These are phyloP conservation scores for Penicillium sclerotigenum DNA, from an alignment of 2,329 filamentous ascomycete genomes.

Conservation along the genomic window DNA sequence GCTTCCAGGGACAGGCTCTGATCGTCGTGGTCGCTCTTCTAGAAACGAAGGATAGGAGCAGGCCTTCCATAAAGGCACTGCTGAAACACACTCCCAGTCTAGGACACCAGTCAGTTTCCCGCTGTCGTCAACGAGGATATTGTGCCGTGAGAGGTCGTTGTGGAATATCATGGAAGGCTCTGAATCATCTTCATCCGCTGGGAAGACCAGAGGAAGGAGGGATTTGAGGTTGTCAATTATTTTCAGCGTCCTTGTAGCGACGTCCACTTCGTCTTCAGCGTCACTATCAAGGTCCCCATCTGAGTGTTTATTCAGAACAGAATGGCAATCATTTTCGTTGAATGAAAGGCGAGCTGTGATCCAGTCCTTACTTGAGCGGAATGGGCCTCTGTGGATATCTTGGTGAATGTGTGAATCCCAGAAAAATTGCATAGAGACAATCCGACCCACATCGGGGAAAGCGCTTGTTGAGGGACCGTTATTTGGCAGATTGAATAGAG, in stretches of 20 bases:
- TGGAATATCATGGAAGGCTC: slow-evolving; percentile 15
- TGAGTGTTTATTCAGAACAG: slow-evolving; percentile 1
- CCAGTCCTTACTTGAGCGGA: slow-evolving; percentile 13
- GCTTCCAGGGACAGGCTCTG: slow-evolving; percentile 5
- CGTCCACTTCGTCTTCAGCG: slow-evolving; percentile 12
- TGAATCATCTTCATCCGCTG: neutral
- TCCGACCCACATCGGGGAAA: slow-evolving; percentile 8
- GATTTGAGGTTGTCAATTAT: slow-evolving; percentile 5
- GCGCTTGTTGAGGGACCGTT: too few species aligned
- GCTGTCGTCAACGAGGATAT: slow-evolving; percentile 17
- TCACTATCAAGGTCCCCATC: slow-evolving; percentile 10
- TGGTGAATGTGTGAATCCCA: slow-evolving; percentile 11
- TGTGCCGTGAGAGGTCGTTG: slow-evolving; percentile 13
- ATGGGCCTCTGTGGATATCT: slow-evolving; percentile 15
- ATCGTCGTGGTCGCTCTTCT: neutral
- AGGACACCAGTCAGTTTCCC: slow-evolving; percentile 13
- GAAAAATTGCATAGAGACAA: slow-evolving; percentile 18
- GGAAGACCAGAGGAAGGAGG: slow-evolving; percentile 8
- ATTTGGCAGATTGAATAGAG: neutral
- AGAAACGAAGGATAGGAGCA: slow-evolving; percentile 13
- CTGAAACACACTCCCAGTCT: slow-evolving; percentile 22
- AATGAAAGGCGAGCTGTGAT: slow-evolving; percentile 10
- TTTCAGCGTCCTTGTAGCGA: slow-evolving; percentile 9
- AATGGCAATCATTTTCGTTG: slow-evolving; percentile 9
- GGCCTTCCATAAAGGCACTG: slow-evolving; percentile 18